These are phyloP conservation scores for Boletales sp. DNA, from an alignment of 768 basidiomycete species.

Conservation along the genomic window DNA sequence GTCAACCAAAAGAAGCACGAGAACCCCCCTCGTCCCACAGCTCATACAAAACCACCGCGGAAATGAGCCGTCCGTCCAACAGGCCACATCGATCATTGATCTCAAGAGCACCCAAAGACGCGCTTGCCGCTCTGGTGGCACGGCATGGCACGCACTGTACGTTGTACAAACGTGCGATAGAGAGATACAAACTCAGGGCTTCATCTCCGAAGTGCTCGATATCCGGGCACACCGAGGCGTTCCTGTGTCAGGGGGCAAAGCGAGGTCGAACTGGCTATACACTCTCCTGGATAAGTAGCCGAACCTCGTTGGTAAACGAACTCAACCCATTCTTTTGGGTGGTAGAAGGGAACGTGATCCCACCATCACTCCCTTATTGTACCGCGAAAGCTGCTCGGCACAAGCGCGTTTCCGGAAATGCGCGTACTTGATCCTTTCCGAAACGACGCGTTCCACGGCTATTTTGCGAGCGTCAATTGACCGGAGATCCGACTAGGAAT, in stretches of 20 bases:
- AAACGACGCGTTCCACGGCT: slow-evolving; percentile 7
- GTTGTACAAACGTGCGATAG: slow-evolving; percentile 26
- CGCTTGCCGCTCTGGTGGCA: slow-evolving; percentile 13
- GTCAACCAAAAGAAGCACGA: slow-evolving; percentile 8
- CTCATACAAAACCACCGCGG: slow-evolving; percentile 15
- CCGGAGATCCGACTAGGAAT: slow-evolving; percentile 7
- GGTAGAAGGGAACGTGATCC: slow-evolving; percentile 7
- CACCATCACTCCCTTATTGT: slow-evolving; percentile 8
- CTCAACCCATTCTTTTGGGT: slow-evolving; percentile 13
- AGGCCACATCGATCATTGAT: slow-evolving; percentile 20
- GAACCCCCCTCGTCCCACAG: slow-evolving; percentile 1
- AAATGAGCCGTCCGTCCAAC: slow-evolving; percentile 17
- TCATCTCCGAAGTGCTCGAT: slow-evolving; percentile 27
- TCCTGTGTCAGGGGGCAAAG: slow-evolving; percentile 18
- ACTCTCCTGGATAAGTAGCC: slow-evolving; percentile 13
- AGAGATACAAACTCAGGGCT: slow-evolving; percentile 14
- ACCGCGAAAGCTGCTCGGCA: slow-evolving; percentile 6
- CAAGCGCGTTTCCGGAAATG: slow-evolving; percentile 16
- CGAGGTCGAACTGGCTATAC: slow-evolving; percentile 24
- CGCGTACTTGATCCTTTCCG: slow-evolving; percentile 4
- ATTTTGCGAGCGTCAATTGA: slow-evolving; percentile 9
- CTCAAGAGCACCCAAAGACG: slow-evolving; percentile 3
- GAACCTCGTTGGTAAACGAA: slow-evolving; percentile 5
- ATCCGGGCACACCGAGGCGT: slow-evolving; percentile 26
- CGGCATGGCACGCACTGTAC: slow-evolving; percentile 8